phyloP scores from a whole-genome alignment of 306 rosid species.

The Lotus japonicus region DNA sequence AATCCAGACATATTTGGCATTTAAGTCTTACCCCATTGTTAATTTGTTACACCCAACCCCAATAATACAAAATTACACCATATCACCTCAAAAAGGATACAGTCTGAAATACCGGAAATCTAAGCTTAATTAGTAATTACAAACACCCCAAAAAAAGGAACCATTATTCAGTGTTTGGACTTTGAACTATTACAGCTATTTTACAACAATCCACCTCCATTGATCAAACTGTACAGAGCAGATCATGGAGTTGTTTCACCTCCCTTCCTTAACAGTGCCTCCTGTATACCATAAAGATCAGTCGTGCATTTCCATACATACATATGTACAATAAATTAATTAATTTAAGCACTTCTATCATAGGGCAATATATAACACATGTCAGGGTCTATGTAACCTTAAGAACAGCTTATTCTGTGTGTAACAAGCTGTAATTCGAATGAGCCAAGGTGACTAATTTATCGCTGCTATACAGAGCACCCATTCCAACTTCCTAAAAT shows the following conservation, averaged over 20 bases:
- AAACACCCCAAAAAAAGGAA: not conserved
- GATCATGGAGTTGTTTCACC: conserved; percentile 12
- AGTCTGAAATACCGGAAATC: not conserved
- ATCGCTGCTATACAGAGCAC: too few relatives aligned
- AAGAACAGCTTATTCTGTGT: too few relatives aligned
- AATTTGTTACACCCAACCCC: too few relatives aligned
- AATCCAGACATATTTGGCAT: too few relatives aligned
- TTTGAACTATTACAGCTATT: not conserved
- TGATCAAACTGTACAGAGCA: conserved; percentile 10
- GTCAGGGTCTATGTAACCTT: not conserved
- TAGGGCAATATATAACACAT: not conserved
- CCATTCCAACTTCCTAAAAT: too few relatives aligned
- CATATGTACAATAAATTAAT: not conserved
- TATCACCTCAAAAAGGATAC: not conserved
- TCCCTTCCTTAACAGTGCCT: conserved; percentile 17
- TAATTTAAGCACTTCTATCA: not conserved
- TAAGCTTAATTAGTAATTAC: too few relatives aligned
- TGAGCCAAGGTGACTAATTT: too few relatives aligned
- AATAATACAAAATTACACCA: too few relatives aligned
- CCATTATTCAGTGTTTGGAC: not conserved
- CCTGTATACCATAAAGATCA: conserved; percentile 8
- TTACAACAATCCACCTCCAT: not conserved
- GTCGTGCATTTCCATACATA: not conserved
- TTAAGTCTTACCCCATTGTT: too few relatives aligned
- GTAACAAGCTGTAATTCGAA: too few relatives aligned